Base-by-base conservation (phyloP, 129 eudicot genomes). In the Arctium minus region DNA sequence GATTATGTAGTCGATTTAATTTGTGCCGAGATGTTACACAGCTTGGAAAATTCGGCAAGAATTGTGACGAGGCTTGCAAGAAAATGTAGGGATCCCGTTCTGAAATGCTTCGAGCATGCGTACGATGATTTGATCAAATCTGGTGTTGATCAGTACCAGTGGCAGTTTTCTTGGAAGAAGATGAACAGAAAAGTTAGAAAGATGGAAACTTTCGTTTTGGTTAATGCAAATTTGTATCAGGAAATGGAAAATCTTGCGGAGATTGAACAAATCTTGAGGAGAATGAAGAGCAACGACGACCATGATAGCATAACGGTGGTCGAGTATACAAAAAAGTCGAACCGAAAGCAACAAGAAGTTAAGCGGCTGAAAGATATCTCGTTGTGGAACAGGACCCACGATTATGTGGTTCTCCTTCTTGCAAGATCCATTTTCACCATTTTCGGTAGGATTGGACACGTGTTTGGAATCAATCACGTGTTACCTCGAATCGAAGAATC, bases 241-340 rank as follows among this genome's bases (percentile, higher is more conserved):
- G 98, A 91, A 73, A 92, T 91, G 92, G 98, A 91, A 60, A 85
- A 79, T 3, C 94, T 93, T 72, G 70, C 89, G 0, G 98, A 91
- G 70, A 92, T 93, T 73, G 98, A 93, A 74, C 98, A 90, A 77
- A 84, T 89, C 15, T 40, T 90, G 94, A 88, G 84, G 84, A 91
- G 98, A 84, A 79, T 91, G 82, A 88, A 86, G 87, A 33, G 75
- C 53, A 82, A 82, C 15, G 91, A 87, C 78, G 91, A 91, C 38
- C 82, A 82, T 2, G 93, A 90, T 81, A 69, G 84, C 69, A 82
- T 84, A 76, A 84, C 69, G 3, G 72, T 86, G 68, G 85, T 85
- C 22, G 93, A 88, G 42, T 83, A 86, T 74, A 87, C 87, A 71
- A 89, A 92, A 73, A 88, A 83, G 75, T 36, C 85, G 82, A 85